Evolutionary conservation across 2,329 filamentous ascomycete genomes (phyloP).

Genomic region (Aspergillus ochraceus): DNA sequence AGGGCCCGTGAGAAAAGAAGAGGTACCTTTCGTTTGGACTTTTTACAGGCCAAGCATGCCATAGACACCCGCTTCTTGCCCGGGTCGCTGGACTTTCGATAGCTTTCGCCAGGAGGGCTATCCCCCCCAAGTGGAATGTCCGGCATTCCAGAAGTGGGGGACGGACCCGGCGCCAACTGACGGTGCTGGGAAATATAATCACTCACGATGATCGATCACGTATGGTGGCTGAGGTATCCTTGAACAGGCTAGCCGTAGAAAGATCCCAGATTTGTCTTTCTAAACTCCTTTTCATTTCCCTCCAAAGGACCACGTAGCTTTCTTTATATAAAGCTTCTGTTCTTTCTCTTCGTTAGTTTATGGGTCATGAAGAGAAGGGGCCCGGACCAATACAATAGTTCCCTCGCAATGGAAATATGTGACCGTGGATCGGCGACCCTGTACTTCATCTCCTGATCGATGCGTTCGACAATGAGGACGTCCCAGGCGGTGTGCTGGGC

Average conservation of each 20-base stretch:
- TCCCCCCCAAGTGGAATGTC: conserved; percentile 7
- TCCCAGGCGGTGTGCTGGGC: neutral
- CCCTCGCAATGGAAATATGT: neutral
- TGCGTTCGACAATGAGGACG: neutral
- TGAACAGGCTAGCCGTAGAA: neutral
- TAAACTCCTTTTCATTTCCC: neutral
- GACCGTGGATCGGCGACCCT: neutral
- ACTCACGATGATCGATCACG: conserved; percentile 15
- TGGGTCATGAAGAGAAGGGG: too few species aligned
- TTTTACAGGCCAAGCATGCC: conserved; percentile 42
- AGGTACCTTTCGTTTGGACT: conserved; percentile 40
- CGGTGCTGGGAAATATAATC: conserved; percentile 23
- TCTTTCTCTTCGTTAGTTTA: too few species aligned
- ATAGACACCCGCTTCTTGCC: conserved; percentile 42
- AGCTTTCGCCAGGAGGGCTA: conserved; percentile 10
- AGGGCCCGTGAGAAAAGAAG: neutral
- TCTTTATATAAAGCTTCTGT: neutral
- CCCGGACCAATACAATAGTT: too few species aligned
- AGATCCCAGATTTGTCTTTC: neutral
- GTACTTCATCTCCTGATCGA: neutral
- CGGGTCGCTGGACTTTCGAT: conserved; percentile 5
- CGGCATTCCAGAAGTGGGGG: conserved; percentile 12
- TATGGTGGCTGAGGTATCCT: neutral
- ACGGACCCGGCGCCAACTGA: conserved; percentile 25
- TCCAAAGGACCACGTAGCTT: too few species aligned